phyloP scores from a whole-genome alignment of 2,329 filamentous ascomycete species.

The Cordyceps farinosa region DNA sequence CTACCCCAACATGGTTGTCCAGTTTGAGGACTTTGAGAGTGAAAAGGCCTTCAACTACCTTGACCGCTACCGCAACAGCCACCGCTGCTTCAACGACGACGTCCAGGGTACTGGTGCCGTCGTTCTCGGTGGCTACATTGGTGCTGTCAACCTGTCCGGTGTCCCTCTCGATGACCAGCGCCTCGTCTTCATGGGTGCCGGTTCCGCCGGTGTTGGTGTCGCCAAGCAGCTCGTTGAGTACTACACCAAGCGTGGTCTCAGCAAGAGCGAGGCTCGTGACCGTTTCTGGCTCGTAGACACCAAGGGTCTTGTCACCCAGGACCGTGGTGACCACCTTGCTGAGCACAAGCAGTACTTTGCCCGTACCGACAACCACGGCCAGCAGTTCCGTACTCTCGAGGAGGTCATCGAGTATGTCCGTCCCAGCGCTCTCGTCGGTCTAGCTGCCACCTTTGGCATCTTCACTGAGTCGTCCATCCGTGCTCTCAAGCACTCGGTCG shows the following conservation, averaged over 20 bases:
- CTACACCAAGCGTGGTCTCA: constrained; percentile 88
- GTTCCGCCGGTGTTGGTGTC: constrained; percentile 92
- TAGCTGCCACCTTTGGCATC: constrained; percentile 90
- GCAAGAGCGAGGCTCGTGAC: constrained; percentile 78
- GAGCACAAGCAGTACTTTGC: constrained; percentile 80
- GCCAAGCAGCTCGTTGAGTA: constrained; percentile 97
- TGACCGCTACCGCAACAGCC: constrained; percentile 79
- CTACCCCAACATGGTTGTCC: constrained; percentile 66
- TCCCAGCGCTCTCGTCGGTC: constrained; percentile 89
- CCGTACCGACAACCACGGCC: constrained; percentile 59
- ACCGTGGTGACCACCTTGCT: constrained; percentile 89
- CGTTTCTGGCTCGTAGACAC: constrained; percentile 99
- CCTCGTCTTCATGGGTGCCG: constrained; percentile 93
- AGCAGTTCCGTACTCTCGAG: constrained; percentile 74
- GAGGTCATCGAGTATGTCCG: constrained; percentile 93
- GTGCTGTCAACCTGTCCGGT: constrained; percentile 76
- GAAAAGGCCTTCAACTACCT: constrained; percentile 86
- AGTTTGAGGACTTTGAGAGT: constrained; percentile 98
- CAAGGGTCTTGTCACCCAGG: constrained; percentile 87
- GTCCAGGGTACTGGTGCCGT: constrained; percentile 97
- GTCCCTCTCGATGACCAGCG: constrained; percentile 86
- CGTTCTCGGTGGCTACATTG: constrained; percentile 76
- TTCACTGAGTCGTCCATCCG: constrained; percentile 86
- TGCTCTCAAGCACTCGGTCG: constrained; percentile 61
- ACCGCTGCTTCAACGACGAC: constrained; percentile 98